Evolutionary conservation across 805 yeast genomes (phyloP), one percentile per base, ranked within the genome.

Genomic region (Maudiozyma serrabonitensis): DNA sequence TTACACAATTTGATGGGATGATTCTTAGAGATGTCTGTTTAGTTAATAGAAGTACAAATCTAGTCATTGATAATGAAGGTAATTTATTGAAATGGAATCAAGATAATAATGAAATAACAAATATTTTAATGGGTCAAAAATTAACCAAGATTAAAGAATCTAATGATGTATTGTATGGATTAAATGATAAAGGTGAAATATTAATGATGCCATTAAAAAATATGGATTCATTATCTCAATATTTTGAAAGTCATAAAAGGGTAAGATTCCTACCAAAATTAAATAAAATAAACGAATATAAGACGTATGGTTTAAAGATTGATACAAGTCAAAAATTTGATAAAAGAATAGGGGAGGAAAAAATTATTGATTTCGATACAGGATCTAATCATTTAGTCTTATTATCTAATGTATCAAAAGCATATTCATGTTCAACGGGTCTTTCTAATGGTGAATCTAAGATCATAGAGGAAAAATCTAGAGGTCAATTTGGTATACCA

Each of bases 401-500:
- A 4, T 62, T 85, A 38, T 74, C 87, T 0, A 68, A 73, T 39
- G 60, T 72, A 11, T 89, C 90, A 0, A 72, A 78, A 34, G 81
- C 86, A 0, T 83, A 74, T 54, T 71, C 86, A 1, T 71, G 80
- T 11, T 75, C 86, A 15, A 80, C 95, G 0, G 84, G 84, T 0
- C 52, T 66, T 2, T 37, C 51, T 4, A 9, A 37, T 2, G 55
- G 59, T 13, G 21, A 34, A n/a, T 26, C 23, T 16, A 13, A 13
- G 9, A 41, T 18, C 5, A 55, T 50, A 4, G 43, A 55, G 1
- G 46, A 47, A 12, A 62, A 69, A n/a, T 66, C 71, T 5, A 74
- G 74, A 44, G 98, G 98, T 4, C 97, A 93, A 68, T 87, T 77
- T 66, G 98, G 97, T 18, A 64, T 87, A 15, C 93, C 95, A 1